Evolutionary conservation across 1,139 yeast genomes (phyloP), one percentile per base, ranked within the genome.

Genomic region (Suhomyces ambrosiae): DNA sequence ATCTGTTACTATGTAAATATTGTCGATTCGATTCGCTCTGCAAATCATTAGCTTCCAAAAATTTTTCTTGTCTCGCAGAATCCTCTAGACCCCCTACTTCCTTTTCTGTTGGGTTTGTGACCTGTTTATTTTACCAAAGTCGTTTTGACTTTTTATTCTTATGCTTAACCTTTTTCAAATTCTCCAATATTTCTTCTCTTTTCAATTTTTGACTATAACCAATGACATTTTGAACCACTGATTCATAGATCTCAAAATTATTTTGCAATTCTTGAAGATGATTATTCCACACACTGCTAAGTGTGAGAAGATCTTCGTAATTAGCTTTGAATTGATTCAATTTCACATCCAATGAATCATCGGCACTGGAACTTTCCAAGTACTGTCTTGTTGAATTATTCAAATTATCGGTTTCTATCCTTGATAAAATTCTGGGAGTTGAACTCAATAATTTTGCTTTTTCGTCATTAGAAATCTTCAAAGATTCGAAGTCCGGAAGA

Each of bases 161-260:
- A 31, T 36, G 35, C 33, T 45, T 48, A 6, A 40, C 44, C 41
- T 57, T 56, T 41, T 65, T 64, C 47, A 70, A 54, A 42, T 61
- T 61, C 38, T 60, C 71, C 35, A 72, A 52, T 16, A 74, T 60
- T 50, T 76, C 80, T 33, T 76, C 75, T 38, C 82, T 58, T 46
- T 73, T 67, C 28, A 75, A 49, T 47, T 73, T 71, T 51, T 83
- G 89, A 22, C 85, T 80, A 55, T 82, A 81, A 14, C 86, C 90
- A 24, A 82, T 81, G 46, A 82, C 63, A 46, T 80, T 80, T 55
- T 82, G 88, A 24, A 83, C 85, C 45, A 83, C 87, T 4, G 79
- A 69, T 52, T 83, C 89, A 52, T 80, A 82, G 10, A 83, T 78
- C 36, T 76, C 79, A 48, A 79, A 77, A 50, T 82, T 83, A 37